Conservation (phyloP, 2,329 filamentous ascomycete genomes). For the Nemania sp. region DNA sequence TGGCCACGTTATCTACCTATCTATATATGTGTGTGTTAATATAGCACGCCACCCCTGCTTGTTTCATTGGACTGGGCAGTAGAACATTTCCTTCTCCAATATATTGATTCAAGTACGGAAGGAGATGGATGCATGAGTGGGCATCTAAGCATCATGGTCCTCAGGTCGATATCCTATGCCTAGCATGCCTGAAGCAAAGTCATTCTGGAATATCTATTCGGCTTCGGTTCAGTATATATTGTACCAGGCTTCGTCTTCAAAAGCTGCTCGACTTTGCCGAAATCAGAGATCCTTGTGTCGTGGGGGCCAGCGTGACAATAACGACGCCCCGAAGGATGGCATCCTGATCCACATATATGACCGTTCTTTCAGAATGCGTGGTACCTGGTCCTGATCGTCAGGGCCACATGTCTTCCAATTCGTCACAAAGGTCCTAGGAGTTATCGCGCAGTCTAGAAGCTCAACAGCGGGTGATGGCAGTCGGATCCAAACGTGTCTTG, state of each 20-base stretch:
- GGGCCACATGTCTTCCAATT: conserved; percentile 29
- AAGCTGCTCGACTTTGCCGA: conserved; percentile 15
- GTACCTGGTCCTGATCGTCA: conserved; percentile 27
- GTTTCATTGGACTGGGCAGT: conserved; percentile 7
- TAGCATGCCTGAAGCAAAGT: neutral
- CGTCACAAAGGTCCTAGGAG: conserved; percentile 9
- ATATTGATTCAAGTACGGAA: conserved; percentile 11
- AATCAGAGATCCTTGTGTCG: conserved; percentile 1
- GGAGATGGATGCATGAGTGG: conserved; percentile 12
- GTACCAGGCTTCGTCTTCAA: conserved; percentile 3
- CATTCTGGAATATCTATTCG: neutral
- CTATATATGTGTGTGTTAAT: conserved; percentile 5
- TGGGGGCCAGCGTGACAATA: conserved; percentile 15
- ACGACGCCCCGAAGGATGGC: neutral
- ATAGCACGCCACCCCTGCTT: conserved; percentile 14
- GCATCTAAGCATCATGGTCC: conserved; percentile 7
- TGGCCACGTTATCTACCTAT: conserved; percentile 11
- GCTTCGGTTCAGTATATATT: conserved; percentile 15
- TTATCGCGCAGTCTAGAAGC: conserved; percentile 20
- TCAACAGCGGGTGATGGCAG: conserved; percentile 20
- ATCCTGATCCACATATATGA: conserved; percentile 19
- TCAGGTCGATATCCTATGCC: neutral
- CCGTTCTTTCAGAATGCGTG: conserved; percentile 11
- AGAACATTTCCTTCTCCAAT: conserved; percentile 22
- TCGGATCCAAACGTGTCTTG: conserved; percentile 21